A percentile compares a stretch with the other conserved stretches of the same genome.
Evolutionary conservation across 306 rosid genomes (phyloP).

Genomic region (Comarum palustre): DNA sequence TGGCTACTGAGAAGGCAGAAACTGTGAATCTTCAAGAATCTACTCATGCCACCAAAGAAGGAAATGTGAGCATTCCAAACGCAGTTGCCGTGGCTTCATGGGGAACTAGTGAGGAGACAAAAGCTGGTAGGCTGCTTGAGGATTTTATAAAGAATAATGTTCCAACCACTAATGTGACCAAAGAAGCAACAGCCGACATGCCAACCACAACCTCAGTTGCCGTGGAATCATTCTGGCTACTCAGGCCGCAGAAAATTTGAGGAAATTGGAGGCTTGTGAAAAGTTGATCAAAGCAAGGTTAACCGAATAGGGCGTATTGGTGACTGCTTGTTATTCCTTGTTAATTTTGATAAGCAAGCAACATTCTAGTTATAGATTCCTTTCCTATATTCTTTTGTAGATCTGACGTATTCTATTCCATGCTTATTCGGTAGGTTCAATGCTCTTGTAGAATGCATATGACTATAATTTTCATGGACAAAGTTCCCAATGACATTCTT

Average conservation of each 20-base stretch:
- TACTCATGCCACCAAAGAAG: conserved; percentile 13
- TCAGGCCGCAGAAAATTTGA: not conserved
- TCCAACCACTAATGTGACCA: conserved; percentile 1
- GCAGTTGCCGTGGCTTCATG: not conserved
- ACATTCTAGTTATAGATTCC: not conserved
- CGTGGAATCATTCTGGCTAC: not conserved
- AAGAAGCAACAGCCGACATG: conserved; percentile 20
- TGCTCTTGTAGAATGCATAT: not conserved
- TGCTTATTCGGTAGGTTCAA: not conserved
- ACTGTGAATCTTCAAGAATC: conserved; percentile 1
- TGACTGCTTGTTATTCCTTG: not conserved
- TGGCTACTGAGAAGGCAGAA: not conserved
- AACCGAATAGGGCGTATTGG: not conserved
- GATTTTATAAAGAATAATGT: conserved; percentile 7
- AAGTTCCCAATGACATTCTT: not conserved
- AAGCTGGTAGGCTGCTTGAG: not conserved
- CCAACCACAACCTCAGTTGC: not conserved
- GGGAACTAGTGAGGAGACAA: not conserved
- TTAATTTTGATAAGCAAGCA: not conserved
- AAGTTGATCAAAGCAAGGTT: conserved; percentile 1
- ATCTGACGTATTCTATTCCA: not conserved
- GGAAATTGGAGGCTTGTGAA: conserved; percentile 1
- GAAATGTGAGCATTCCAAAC: conserved; percentile 1
- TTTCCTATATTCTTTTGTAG: not conserved
- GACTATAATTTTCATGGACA: not conserved